A percentile compares a stretch with the other conserved stretches of the same genome.
Evolutionary conservation across 345 rosid species (phyloP).

Genomic region (Clarkia xantiana): DNA sequence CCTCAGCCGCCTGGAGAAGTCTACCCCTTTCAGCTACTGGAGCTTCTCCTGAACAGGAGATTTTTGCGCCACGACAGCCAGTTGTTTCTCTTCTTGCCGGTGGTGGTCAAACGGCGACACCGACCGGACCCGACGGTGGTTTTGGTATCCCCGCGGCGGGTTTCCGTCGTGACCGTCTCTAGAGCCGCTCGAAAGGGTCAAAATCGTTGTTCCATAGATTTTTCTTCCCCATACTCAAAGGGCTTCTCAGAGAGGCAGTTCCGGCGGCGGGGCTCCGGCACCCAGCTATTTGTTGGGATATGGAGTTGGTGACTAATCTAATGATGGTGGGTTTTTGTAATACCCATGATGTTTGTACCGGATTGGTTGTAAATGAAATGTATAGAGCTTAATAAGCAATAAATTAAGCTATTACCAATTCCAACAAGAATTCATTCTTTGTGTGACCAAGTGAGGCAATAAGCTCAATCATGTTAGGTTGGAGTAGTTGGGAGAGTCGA

Average conservation of each 20-base stretch:
- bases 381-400: too few species aligned
- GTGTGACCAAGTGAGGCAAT: too few species aligned
- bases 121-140: slow-evolving; percentile 19
- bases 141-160: background rate
- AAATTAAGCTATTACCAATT: too few species aligned
- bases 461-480: too few species aligned
- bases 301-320: too few species aligned
- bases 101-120: slow-evolving; percentile 15
- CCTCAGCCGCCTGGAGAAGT: too few species aligned
- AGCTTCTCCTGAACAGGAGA: background rate
- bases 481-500: too few species aligned
- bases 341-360: too few species aligned
- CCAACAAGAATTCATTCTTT: too few species aligned
- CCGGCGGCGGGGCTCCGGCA: slow-evolving; percentile 1
- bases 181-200: slow-evolving; percentile 46
- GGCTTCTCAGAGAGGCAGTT: slow-evolving; percentile 10
- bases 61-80: background rate
- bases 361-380: too few species aligned
- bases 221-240: slow-evolving; percentile 21
- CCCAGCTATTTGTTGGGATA: too few species aligned
- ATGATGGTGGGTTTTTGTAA: too few species aligned
- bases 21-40: background rate
- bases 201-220: slow-evolving; percentile 35
- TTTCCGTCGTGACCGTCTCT: slow-evolving; percentile 27
- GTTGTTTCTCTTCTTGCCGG: slow-evolving; percentile 1